Evolutionary conservation across 2,329 filamentous ascomycete species (phyloP).

Genomic region (Pseudomassariella vexata): DNA sequence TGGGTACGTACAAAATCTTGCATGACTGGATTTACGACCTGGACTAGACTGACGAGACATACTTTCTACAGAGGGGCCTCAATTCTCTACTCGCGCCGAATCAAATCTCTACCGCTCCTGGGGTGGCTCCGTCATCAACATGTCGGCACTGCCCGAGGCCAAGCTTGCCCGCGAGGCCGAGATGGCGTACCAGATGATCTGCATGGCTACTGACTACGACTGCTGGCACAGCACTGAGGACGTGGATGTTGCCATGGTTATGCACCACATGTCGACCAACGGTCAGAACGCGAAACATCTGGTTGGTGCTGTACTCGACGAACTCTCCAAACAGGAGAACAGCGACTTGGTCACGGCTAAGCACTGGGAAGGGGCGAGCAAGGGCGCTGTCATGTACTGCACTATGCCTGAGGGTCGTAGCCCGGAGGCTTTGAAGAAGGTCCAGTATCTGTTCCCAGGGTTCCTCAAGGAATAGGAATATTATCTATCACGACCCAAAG

Average conservation of each 20-base stretch:
- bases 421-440: slow-evolving; percentile 68
- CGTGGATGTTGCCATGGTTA: slow-evolving; percentile 95
- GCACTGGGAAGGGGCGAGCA: slow-evolving; percentile 71
- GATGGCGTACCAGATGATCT: slow-evolving; percentile 96
- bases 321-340: slow-evolving; percentile 74
- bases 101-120: slow-evolving; percentile 90
- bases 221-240: slow-evolving; percentile 85
- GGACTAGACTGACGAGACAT: background rate
- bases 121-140: slow-evolving; percentile 96
- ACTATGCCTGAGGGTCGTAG: slow-evolving; percentile 73
- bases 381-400: slow-evolving; percentile 74
- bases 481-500: too few species aligned
- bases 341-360: slow-evolving; percentile 69
- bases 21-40: slow-evolving; percentile 3
- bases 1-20: slow-evolving; percentile 65
- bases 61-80: slow-evolving; percentile 70
- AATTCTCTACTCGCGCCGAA: slow-evolving; percentile 95
- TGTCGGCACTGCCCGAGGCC: slow-evolving; percentile 91
- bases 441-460: slow-evolving; percentile 83
- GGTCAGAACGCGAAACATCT: slow-evolving; percentile 79
- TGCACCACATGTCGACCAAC: slow-evolving; percentile 94
- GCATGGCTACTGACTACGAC: slow-evolving; percentile 99
- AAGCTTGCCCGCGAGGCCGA: slow-evolving; percentile 96
- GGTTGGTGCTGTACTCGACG: slow-evolving; percentile 81
- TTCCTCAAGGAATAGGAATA: slow-evolving; percentile 54